Conservation (phyloP, 2,329 filamentous ascomycete genomes). For the Pestalotiopsis sp. region DNA sequence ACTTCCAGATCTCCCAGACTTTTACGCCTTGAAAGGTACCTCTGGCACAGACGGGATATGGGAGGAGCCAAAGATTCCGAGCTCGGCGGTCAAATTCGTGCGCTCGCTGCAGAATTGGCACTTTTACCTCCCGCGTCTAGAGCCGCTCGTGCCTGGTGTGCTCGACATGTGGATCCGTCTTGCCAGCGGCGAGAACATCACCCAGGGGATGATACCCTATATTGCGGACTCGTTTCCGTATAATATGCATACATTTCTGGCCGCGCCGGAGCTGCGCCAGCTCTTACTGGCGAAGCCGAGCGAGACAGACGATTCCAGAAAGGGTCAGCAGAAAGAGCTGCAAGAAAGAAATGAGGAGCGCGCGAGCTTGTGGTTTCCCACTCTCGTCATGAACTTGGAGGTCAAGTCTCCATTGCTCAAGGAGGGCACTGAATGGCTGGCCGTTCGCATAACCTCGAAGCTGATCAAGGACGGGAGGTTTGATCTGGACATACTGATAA, state of each 20-base stretch:
- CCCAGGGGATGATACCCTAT: neutral
- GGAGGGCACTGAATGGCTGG: neutral
- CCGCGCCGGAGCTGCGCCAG: neutral
- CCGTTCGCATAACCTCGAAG: neutral
- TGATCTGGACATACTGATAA: neutral
- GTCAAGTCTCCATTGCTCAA: slow-evolving; percentile 71
- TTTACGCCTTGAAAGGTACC: neutral
- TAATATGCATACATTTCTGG: neutral
- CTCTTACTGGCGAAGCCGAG: neutral
- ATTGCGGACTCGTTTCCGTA: neutral
- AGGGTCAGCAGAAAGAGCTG: slow-evolving; percentile 16
- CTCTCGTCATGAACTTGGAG: slow-evolving; percentile 74
- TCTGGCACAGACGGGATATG: neutral
- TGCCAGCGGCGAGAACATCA: neutral
- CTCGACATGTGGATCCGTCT: neutral
- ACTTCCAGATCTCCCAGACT: neutral
- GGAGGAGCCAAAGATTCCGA: neutral
- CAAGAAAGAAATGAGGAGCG: slow-evolving; percentile 12
- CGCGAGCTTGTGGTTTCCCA: slow-evolving; percentile 71
- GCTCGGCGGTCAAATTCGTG: neutral
- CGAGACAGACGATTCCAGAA: neutral
- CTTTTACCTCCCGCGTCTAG: neutral
- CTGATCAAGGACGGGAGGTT: neutral
- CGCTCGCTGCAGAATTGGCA: neutral
- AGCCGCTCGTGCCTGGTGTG: neutral